Conservation (phyloP, 2,329 filamentous ascomycete genomes). For the Penicillium italicum region DNA sequence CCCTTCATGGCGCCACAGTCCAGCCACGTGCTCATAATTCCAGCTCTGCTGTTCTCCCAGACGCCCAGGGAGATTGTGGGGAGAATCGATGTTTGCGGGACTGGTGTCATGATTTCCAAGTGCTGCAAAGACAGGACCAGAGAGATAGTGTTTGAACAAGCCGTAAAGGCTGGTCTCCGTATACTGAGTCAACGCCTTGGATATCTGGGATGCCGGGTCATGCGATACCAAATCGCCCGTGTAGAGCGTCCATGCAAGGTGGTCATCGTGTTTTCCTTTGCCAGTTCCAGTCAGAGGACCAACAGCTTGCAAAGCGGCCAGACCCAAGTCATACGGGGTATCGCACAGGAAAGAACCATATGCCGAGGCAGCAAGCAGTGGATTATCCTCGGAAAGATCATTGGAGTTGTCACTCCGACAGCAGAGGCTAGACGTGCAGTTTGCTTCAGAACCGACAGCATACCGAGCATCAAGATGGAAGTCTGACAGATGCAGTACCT, state of each 20-base stretch:
- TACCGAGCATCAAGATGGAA: conserved; percentile 56
- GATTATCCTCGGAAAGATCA: conserved; percentile 29
- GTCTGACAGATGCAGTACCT: conserved; percentile 56
- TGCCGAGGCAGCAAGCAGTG: conserved; percentile 49
- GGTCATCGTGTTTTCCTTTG: conserved; percentile 37
- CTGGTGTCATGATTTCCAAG: conserved; percentile 58
- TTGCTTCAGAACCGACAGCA: conserved; percentile 51
- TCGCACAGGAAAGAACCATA: conserved; percentile 57
- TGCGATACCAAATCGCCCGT: conserved; percentile 58
- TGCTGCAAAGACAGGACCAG: conserved; percentile 54
- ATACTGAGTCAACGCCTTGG: conserved; percentile 52
- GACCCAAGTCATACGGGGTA: conserved; percentile 55
- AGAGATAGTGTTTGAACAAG: conserved; percentile 56
- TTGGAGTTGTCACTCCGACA: conserved; percentile 48
- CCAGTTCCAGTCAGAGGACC: conserved; percentile 56
- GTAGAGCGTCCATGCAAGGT: conserved; percentile 54
- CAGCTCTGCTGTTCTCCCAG: conserved; percentile 56
- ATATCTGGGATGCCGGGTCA: conserved; percentile 51
- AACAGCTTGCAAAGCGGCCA: conserved; percentile 55
- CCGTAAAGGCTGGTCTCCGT: conserved; percentile 52
- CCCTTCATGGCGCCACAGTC: conserved; percentile 54
- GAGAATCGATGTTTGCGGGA: conserved; percentile 52
- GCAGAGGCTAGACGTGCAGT: conserved; percentile 52
- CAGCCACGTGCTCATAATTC: conserved; percentile 57
- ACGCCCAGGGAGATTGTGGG: conserved; percentile 51